Conservation (phyloP, 345 rosid species). For the Sisymbrium irio region DNA sequence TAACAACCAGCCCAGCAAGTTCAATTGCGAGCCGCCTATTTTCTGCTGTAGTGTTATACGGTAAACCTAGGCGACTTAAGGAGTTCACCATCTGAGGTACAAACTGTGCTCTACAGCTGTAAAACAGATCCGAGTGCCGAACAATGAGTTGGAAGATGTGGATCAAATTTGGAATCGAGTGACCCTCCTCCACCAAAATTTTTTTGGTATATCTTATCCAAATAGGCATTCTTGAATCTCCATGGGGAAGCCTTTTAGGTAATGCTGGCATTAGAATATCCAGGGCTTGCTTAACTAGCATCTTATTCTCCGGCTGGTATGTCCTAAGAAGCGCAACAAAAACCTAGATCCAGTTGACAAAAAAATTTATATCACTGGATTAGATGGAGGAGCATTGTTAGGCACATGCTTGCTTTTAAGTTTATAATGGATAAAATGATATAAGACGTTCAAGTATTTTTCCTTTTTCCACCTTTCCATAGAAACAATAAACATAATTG, state of each 20-base stretch:
- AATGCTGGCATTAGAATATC: constrained; percentile 97
- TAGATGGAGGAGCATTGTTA: not conserved
- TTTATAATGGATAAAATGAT: not conserved
- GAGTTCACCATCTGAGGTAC: constrained; percentile 99
- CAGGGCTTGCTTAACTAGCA: constrained; percentile 97
- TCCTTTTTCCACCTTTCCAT: not conserved
- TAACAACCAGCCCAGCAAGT: constrained; percentile 97
- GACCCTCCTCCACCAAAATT: constrained; percentile 97
- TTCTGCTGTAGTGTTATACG: constrained; percentile 87
- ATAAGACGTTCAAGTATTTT: constrained; percentile 7
- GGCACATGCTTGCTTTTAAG: not conserved
- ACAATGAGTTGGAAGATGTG: constrained; percentile 98
- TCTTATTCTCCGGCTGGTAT: constrained; percentile 93
- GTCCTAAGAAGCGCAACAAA: constrained; percentile 98
- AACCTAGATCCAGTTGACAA: constrained; percentile 55
- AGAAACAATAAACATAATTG: constrained; percentile 9
- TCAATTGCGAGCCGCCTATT: constrained; percentile 96
- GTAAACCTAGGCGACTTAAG: constrained; percentile 93
- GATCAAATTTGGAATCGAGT: constrained; percentile 87
- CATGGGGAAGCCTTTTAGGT: constrained; percentile 85
- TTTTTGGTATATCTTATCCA: constrained; percentile 98
- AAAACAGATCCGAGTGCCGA: constrained; percentile 91
- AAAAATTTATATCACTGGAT: not conserved
- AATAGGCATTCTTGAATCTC: constrained; percentile 94
- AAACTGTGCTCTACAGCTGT: constrained; percentile 93